Evolutionary conservation across 1,139 yeast genomes (phyloP).

Genomic region (Suhomyces kunorum): DNA sequence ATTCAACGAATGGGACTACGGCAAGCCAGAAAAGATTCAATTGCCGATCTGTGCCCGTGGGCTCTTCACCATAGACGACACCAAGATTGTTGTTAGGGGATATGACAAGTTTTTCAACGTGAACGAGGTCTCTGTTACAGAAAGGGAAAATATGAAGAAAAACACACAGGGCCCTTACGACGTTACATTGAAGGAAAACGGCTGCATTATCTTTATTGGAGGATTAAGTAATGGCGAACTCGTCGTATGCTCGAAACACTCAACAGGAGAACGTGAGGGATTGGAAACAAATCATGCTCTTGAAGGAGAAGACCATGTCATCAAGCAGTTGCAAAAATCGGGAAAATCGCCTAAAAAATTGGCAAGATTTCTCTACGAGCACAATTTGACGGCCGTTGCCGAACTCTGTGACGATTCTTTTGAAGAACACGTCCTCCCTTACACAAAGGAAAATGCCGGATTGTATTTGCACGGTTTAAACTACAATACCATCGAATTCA

Average conservation of each 20-base stretch:
- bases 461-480: conserved; percentile 89
- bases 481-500: conserved; percentile 60
- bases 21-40: conserved; percentile 40
- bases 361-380: conserved; percentile 52
- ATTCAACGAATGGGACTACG: conserved; percentile 82
- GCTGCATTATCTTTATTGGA: conserved; percentile 84
- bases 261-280: conserved; percentile 70
- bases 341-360: conserved; percentile 50
- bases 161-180: conserved; percentile 75
- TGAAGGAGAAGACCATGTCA: conserved; percentile 65
- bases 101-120: conserved; percentile 93
- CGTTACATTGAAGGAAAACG: conserved; percentile 85
- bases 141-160: conserved; percentile 43
- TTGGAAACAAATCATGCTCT: conserved; percentile 67
- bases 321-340: conserved; percentile 46
- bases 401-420: conserved; percentile 91
- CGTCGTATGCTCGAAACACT: conserved; percentile 85
- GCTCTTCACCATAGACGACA: conserved; percentile 58
- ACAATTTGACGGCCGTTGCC: conserved; percentile 80
- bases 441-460: conserved; percentile 68
- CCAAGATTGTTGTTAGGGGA: conserved; percentile 71
- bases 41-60: conserved; percentile 86
- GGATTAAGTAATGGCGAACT: conserved; percentile 74
- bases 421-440: conserved; percentile 91
- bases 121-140: conserved; percentile 60